These are phyloP conservation scores for Rheum nobile DNA, from an alignment of 148 eudicot species.

Conservation along the genomic window DNA sequence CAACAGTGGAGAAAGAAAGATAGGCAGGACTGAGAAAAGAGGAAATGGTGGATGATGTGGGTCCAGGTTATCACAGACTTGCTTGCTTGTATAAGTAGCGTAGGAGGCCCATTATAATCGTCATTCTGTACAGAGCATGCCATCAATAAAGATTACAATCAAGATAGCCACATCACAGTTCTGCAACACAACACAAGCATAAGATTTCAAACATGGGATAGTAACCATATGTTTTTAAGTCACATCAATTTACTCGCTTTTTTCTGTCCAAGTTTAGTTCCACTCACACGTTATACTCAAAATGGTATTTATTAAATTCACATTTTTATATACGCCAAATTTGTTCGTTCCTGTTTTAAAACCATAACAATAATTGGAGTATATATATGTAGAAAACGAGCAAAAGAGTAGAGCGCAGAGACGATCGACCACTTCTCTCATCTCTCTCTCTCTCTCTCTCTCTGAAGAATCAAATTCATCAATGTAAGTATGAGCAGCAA, in stretches of 20 bases:
- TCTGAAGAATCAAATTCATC: neutral
- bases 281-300: neutral
- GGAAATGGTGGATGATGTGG: neutral
- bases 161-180: too few relatives aligned
- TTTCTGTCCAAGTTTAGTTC: too few relatives aligned
- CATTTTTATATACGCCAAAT: neutral
- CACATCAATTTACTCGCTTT: too few relatives aligned
- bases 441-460: neutral
- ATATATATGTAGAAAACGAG: neutral
- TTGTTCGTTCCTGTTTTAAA: neutral
- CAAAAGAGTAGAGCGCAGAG: neutral
- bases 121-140: slow-evolving; percentile 27
- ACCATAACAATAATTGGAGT: neutral
- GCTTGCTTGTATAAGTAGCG: slow-evolving; percentile 36
- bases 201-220: too few relatives aligned
- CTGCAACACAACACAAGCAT: too few relatives aligned
- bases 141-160: slow-evolving; percentile 14
- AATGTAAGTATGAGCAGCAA: neutral
- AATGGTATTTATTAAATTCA: neutral
- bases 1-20: neutral
- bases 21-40: neutral
- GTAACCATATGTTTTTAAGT: too few relatives aligned
- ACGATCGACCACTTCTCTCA: neutral
- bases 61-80: slow-evolving; percentile 11
- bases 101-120: slow-evolving; percentile 22